Evolutionary conservation across 176 grass and related monocot species (phyloP), one percentile per base, ranked within the genome.

Genomic region (Carex kokanica): DNA sequence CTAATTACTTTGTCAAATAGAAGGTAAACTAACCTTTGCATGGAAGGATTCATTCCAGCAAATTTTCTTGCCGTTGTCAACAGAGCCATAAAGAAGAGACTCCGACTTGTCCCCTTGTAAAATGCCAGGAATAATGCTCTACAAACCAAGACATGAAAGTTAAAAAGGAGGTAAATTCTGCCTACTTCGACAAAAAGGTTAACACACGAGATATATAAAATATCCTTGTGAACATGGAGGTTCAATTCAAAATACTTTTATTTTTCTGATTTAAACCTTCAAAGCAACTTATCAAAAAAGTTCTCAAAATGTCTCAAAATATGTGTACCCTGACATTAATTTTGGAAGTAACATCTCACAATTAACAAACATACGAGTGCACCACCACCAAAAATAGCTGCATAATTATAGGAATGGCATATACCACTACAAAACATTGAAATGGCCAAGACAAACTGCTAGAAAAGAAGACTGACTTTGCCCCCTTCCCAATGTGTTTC

Each of bases 31-130:
- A 9, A 93, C 96, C 96, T 99, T 99, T 24, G 84, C 85, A 90
- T 99, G 96, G 83, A 99, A 99, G 12, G 93, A 84, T 75, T 99
- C 96, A 0, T 99, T 92, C 96, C 96, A 99, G 81, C 89, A 91
- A 81, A 99, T 99, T 86, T 99, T 99, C 88, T 99, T 99, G 71
- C 96, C 96, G 79, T 99, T 99, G 80, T 99, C 96, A 73, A 99
- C 96, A 45, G 96, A 99, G 72, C 96, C 96, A 74, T 99, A 99
- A 43, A 99, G 71, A 67, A 99, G 96, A 25, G 96, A 99, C 83
- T 99, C 88, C 0, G 96, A 99, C 80, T 99, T 99, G 74, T 99
- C 96, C 75, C 96, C 96, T 99, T 99, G 96, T 84, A 99, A 90
- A 80, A 99, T 99, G 68, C 96, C 96, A 86, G 96, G 96, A 86